Evolutionary conservation across 1,139 yeast genomes (phyloP).

Genomic region (Schizosaccharomyces versatilis): DNA sequence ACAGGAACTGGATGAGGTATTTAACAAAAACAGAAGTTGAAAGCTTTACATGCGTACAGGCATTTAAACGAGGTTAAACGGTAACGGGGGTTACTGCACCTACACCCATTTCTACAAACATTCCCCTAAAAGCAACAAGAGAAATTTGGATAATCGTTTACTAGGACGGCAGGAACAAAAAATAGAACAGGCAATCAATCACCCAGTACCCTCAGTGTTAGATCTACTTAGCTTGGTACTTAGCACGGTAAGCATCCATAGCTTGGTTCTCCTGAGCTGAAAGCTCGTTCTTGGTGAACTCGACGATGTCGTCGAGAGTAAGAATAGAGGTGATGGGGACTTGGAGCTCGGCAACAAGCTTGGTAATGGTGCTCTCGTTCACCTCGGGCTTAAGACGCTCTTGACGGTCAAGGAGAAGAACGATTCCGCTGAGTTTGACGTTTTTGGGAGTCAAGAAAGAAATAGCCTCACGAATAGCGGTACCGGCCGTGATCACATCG

Average conservation of each 20-base stretch:
- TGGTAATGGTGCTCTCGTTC: conserved; percentile 57
- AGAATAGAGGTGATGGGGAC: conserved; percentile 76
- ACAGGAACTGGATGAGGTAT: too few species aligned
- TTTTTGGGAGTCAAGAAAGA: conserved; percentile 47
- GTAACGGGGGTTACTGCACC: too few species aligned
- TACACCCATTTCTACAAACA: too few species aligned
- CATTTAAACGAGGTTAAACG: too few species aligned
- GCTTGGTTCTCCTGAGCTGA: conserved; percentile 17
- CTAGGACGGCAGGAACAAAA: background rate
- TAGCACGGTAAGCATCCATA: conserved; percentile 18
- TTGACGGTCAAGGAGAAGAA: conserved; percentile 86
- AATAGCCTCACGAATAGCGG: conserved; percentile 89
- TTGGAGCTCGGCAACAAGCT: conserved; percentile 44
- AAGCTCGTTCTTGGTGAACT: conserved; percentile 29
- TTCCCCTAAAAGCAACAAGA: too few species aligned
- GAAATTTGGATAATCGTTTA: background rate
- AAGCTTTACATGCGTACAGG: too few species aligned
- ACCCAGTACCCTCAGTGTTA: background rate
- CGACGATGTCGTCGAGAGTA: conserved; percentile 48
- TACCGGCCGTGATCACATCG: conserved; percentile 96
- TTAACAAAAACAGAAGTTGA: too few species aligned
- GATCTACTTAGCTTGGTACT: background rate
- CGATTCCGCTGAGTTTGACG: conserved; percentile 62
- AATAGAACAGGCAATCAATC: background rate
- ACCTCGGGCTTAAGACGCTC: conserved; percentile 47